Percentiles rank a stretch among this genome's conserved stretches.
Evolutionary conservation across 306 rosid genomes (phyloP).

Genomic region (Herpetospermum pedunculosum): DNA sequence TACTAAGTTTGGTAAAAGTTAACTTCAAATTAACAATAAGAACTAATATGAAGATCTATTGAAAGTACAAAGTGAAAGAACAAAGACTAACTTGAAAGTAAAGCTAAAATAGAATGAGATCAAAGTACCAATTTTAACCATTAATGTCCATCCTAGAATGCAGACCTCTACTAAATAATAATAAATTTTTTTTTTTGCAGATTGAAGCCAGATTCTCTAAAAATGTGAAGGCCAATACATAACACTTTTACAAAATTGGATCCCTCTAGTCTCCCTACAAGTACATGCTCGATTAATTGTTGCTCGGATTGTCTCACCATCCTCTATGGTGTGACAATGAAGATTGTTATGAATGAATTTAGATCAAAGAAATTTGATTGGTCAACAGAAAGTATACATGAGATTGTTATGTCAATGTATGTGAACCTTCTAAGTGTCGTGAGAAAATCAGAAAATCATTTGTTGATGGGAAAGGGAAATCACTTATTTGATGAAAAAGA

Average conservation of each 20-base stretch:
- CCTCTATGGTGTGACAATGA: slow-evolving; percentile 31
- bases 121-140: no score
- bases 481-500: slow-evolving; percentile 14
- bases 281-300: slow-evolving; percentile 50
- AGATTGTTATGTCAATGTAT: slow-evolving; percentile 43
- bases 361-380: slow-evolving; percentile 19
- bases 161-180: slow-evolving; percentile 13
- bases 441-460: slow-evolving; percentile 36
- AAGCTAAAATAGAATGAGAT: no score
- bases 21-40: no score
- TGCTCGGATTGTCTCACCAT: slow-evolving; percentile 48
- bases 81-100: no score
- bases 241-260: slow-evolving; percentile 10
- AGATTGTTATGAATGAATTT: slow-evolving; percentile 31
- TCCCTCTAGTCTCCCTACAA: slow-evolving; percentile 20
- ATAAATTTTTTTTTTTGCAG: slow-evolving; percentile 52
- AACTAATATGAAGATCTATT: no score
- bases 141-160: no score
- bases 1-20: no score
- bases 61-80: no score
- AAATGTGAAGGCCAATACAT: slow-evolving; percentile 9
- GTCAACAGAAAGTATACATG: slow-evolving; percentile 68
- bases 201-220: slow-evolving; percentile 48
- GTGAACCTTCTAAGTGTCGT: slow-evolving; percentile 52
- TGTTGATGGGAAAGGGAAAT: slow-evolving; percentile 19